A percentile compares a stretch with the other conserved stretches of the same genome.
Evolutionary conservation across 495 filamentous ascomycete species (phyloP).

Genomic region (Thermothielavioides terrestris): DNA sequence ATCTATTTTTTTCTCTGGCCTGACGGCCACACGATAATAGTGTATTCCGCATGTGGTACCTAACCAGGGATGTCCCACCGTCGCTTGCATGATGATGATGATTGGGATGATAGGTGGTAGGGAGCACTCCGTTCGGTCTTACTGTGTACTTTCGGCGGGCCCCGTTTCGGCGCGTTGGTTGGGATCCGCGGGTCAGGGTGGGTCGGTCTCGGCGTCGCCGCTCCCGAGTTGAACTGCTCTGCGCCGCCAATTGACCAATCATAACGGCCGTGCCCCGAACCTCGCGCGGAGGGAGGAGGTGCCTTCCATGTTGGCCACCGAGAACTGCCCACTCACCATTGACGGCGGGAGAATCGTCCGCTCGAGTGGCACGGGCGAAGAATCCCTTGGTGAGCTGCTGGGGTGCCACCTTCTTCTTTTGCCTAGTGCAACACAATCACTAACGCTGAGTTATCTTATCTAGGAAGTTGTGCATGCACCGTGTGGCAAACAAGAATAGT

Average conservation of each 20-base stretch:
- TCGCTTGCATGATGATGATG: too few species aligned
- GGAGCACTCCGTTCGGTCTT: too few species aligned
- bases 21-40: too few species aligned
- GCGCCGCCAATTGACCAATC: slow-evolving; percentile 11
- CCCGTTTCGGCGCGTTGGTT: not conserved
- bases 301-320: slow-evolving; percentile 5
- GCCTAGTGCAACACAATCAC: too few species aligned
- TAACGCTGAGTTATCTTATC: slow-evolving; percentile 1
- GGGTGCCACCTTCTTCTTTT: slow-evolving; percentile 6
- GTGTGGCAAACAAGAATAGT: not conserved
- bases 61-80: too few species aligned
- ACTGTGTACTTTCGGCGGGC: not conserved
- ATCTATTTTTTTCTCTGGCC: too few species aligned
- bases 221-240: not conserved
- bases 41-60: too few species aligned
- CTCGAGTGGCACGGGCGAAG: not conserved
- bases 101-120: too few species aligned
- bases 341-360: not conserved
- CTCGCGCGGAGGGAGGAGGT: not conserved
- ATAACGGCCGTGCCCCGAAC: not conserved
- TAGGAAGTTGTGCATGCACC: not conserved
- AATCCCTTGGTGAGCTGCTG: too few species aligned
- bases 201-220: not conserved
- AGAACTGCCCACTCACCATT: not conserved
- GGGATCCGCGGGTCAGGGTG: not conserved